These are phyloP conservation scores for Fusarium anguioides DNA, from an alignment of 2,329 filamentous ascomycete species.

Conservation along the genomic window DNA sequence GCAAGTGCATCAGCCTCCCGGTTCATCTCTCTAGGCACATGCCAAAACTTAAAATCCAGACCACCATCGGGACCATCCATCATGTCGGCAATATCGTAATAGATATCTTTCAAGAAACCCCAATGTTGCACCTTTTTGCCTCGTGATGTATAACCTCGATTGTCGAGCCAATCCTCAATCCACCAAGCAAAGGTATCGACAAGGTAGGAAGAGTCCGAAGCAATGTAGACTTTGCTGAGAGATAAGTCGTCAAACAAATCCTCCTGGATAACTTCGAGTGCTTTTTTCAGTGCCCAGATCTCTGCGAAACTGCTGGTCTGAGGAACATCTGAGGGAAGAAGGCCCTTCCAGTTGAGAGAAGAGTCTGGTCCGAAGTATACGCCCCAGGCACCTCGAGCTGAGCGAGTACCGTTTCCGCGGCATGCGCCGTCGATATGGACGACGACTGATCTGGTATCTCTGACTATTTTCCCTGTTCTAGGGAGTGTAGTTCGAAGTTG, in stretches of 20 bases:
- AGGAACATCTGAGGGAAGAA: conserved; percentile 76
- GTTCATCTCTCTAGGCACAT: not conserved
- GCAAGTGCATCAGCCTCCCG: not conserved
- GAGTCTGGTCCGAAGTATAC: conserved; percentile 44
- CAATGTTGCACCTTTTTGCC: not conserved
- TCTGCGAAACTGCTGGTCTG: conserved; percentile 74
- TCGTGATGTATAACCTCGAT: not conserved
- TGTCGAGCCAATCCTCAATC: not conserved
- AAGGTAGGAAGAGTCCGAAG: not conserved
- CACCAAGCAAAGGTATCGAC: not conserved
- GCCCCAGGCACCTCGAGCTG: conserved; percentile 39
- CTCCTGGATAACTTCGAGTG: conserved; percentile 54
- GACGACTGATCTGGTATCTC: conserved; percentile 22
- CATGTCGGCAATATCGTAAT: not conserved
- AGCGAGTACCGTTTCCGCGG: conserved; percentile 33
- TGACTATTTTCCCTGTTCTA: not conserved
- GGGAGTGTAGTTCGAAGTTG: not conserved
- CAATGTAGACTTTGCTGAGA: not conserved
- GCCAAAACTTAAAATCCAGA: conserved; percentile 2
- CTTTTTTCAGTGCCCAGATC: conserved; percentile 73
- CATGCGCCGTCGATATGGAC: conserved; percentile 43
- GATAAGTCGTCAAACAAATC: not conserved
- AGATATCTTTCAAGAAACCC: not conserved
- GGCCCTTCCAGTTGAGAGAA: conserved; percentile 31
- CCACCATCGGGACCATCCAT: not conserved